Base-by-base conservation (phyloP, 345 rosid species). In the Erysimum cheiranthoides region DNA sequence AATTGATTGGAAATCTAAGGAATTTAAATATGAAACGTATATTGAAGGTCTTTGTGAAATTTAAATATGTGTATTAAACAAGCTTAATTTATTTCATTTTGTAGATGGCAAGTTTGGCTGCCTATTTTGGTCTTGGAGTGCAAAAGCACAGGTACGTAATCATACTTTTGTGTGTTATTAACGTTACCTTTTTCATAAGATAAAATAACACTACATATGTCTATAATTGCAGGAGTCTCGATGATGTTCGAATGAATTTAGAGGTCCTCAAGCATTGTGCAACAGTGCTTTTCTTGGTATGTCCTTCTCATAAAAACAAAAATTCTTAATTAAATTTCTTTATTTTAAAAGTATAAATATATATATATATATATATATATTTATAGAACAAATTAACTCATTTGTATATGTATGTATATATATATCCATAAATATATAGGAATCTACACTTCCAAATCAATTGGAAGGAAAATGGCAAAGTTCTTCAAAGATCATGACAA, bases 251-350 rank as follows among this genome's bases (percentile, higher is more conserved):
- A 18, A 85, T 92, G 99, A 95, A 92, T 57, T 59, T 95, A 66
- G 96, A 95, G 82, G 96, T 95, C 61, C 68, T 90, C 68, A 92
- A 95, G 86, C 89, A 85, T 28, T 95, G 97, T 28, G 96, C 98
- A 12, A 89, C 99, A 0, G 96, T 95, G 38, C 88, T 95, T 17
- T 87, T 95, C 76, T 61, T 92, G 96, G 99, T 95, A 85, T 34
- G 74, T 50, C 10, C 21, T 47, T 40, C 30, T 50, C 49, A 5
- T 21, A 21, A 21, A 21, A 21, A 21, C 25, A 21, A 21, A 21
- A 21, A 21, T 21, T 21, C 25, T 21, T 21, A 21, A 21, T 21
- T 21, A 21, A 21, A 21, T 21, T 21, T 21, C 25, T 21, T 21
- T 21, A 21, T 21, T 21, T 21, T 0, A 21, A 21, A 21, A 21